A percentile compares a stretch with the other conserved stretches of the same genome.
These are phyloP conservation scores for Raffaelea ambrosiae DNA, from an alignment of 2,329 filamentous ascomycete species.

Conservation along the genomic window DNA sequence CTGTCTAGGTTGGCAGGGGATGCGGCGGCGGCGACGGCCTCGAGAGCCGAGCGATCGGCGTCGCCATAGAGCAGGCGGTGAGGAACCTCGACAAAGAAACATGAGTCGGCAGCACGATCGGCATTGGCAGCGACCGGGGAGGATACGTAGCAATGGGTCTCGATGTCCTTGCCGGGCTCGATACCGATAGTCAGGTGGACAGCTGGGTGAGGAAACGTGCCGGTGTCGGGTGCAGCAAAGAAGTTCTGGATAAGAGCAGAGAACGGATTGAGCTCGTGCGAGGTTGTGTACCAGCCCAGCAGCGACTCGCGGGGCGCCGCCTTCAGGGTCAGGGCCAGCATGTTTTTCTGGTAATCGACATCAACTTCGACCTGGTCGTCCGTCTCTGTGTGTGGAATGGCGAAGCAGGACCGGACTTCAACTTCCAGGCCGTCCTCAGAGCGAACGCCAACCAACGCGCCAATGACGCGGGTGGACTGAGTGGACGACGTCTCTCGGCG, in stretches of 20 bases:
- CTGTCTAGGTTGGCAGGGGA: constrained; percentile 72
- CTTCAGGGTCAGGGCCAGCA: constrained; percentile 90
- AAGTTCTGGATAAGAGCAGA: constrained; percentile 99
- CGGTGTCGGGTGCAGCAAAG: constrained; percentile 93
- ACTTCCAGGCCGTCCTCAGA: constrained; percentile 96
- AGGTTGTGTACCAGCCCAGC: constrained; percentile 97
- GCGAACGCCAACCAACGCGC: constrained; percentile 84
- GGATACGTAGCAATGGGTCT: constrained; percentile 89
- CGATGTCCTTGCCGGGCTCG: constrained; percentile 77
- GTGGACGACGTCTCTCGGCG: constrained; percentile 68
- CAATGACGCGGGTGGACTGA: constrained; percentile 92
- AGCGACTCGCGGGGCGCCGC: constrained; percentile 89
- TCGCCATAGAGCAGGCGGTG: constrained; percentile 82
- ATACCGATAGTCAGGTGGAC: constrained; percentile 94
- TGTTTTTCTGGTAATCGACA: constrained; percentile 99
- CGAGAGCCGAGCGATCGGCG: constrained; percentile 55
- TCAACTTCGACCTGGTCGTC: constrained; percentile 98
- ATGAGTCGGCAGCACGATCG: constrained; percentile 91
- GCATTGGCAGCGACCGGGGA: constrained; percentile 90
- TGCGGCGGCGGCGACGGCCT: constrained; percentile 56
- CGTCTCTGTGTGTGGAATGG: constrained; percentile 96
- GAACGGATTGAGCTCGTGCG: constrained; percentile 95
- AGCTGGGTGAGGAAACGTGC: constrained; percentile 94
- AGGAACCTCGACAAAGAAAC: constrained; percentile 94
- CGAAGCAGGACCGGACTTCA: constrained; percentile 93